phyloP scores from a whole-genome alignment of 2,329 filamentous ascomycete genomes.

The Nigrograna mackinnonii region DNA sequence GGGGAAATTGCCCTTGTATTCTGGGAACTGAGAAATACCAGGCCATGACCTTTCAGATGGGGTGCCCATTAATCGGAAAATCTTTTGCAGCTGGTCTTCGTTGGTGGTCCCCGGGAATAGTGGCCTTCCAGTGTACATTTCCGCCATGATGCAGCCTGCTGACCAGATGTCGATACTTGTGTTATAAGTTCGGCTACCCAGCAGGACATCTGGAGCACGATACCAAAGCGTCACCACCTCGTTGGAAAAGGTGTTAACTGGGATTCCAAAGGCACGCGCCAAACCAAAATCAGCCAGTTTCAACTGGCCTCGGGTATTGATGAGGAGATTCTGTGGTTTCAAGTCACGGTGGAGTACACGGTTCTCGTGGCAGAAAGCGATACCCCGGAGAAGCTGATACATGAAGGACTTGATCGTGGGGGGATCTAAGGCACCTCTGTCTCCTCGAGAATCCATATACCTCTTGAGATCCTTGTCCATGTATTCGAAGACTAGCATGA shows the following conservation, averaged over 20 bases:
- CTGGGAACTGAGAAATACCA: constrained; percentile 91
- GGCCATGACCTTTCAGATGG: constrained; percentile 96
- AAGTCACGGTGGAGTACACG: constrained; percentile 92
- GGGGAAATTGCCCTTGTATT: constrained; percentile 95
- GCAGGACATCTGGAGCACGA: constrained; percentile 89
- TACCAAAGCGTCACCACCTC: constrained; percentile 99
- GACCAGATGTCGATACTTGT: constrained; percentile 99
- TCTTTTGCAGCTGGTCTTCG: constrained; percentile 94
- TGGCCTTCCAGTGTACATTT: constrained; percentile 96
- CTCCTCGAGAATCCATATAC: constrained; percentile 95
- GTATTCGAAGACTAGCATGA: constrained; percentile 98
- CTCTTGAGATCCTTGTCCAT: constrained; percentile 99
- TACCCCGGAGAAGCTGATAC: constrained; percentile 94
- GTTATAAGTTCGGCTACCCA: constrained; percentile 95
- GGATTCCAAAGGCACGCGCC: constrained; percentile 92
- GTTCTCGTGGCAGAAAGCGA: constrained; percentile 98
- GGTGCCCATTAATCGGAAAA: constrained; percentile 98
- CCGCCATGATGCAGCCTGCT: constrained; percentile 98
- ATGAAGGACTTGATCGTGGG: constrained; percentile 97
- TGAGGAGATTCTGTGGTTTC: constrained; percentile 95
- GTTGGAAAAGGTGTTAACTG: constrained; percentile 97
- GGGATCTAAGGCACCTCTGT: constrained; percentile 86
- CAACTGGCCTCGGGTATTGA: constrained; percentile 86
- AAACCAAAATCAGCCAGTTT: constrained; percentile 96
- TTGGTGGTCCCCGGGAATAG: constrained; percentile 98